A percentile compares a stretch with the other conserved stretches of the same genome.
Conservation (phyloP, 495 filamentous ascomycete species). For the Astrothelium subdiscretum region DNA sequence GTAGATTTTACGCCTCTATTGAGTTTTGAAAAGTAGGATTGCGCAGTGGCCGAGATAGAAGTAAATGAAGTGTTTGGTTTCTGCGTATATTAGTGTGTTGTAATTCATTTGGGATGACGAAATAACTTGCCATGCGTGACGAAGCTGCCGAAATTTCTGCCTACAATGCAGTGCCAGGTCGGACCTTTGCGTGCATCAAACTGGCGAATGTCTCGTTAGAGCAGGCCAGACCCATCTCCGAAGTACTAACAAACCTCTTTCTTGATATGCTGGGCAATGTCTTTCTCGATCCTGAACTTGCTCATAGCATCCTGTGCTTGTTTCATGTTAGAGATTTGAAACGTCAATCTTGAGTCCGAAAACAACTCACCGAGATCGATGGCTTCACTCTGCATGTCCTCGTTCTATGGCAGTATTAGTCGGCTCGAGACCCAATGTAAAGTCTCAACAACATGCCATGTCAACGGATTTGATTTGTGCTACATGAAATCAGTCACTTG, state of each 20-base stretch:
- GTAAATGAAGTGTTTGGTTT: conserved; percentile 99
- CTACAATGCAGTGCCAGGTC: conserved; percentile 98
- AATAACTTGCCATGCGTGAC: conserved; percentile 80
- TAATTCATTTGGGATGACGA: neutral
- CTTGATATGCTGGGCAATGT: conserved; percentile 96
- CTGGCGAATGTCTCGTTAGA: conserved; percentile 30
- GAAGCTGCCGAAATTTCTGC: conserved; percentile 96
- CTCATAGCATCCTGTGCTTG: conserved; percentile 86
- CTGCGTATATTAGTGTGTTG: conserved; percentile 34
- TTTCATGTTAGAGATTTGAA: conserved; percentile 11
- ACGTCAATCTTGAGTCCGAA: conserved; percentile 1
- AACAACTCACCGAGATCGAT: conserved; percentile 74
- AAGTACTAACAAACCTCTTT: conserved; percentile 53
- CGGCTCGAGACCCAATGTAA: too few relatives aligned
- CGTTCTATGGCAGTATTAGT: conserved; percentile 47
- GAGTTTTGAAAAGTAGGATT: conserved; percentile 98
- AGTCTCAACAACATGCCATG: too few relatives aligned
- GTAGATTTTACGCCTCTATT: conserved; percentile 39
- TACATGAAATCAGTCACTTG: conserved; percentile 33
- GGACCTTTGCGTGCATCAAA: conserved; percentile 85
- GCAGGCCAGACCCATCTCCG: neutral
- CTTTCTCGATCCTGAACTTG: conserved; percentile 91
- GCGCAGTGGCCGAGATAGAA: conserved; percentile 99
- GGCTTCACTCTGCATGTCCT: conserved; percentile 92
- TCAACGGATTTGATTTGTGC: conserved; percentile 94